Evolutionary conservation across 768 basidiomycete genomes (phyloP).

Genomic region (Lentinula sp.): DNA sequence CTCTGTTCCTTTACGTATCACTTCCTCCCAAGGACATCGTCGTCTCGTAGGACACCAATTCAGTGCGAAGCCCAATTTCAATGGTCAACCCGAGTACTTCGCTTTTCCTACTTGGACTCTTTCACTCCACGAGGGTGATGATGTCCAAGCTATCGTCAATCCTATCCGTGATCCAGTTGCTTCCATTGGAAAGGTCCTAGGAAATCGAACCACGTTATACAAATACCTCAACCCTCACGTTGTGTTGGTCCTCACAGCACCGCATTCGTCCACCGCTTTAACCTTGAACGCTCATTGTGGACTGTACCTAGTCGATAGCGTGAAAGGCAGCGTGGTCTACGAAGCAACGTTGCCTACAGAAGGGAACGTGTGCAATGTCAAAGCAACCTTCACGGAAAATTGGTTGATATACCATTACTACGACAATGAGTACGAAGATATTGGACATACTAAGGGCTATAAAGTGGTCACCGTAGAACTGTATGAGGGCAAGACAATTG

Average conservation of each 20-base stretch:
- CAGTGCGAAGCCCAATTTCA: constrained; percentile 7
- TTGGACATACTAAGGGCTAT: constrained; percentile 56
- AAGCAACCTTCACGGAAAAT: constrained; percentile 74
- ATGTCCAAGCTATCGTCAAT: constrained; percentile 45
- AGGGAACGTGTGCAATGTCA: constrained; percentile 52
- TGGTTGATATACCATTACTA: constrained; percentile 91
- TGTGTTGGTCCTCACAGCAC: constrained; percentile 56
- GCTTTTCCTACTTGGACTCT: constrained; percentile 65
- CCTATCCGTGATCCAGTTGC: constrained; percentile 53
- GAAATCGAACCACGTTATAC: constrained; percentile 84
- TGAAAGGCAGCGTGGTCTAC: constrained; percentile 75
- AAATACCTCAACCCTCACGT: constrained; percentile 90
- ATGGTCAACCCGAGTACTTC: constrained; percentile 21
- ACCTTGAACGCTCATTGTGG: constrained; percentile 36
- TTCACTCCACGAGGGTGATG: constrained; percentile 49
- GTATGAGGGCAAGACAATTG: constrained; percentile 68
- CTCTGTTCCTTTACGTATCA: constrained; percentile 42
- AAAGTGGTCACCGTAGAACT: constrained; percentile 80
- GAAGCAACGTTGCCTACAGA: constrained; percentile 46
- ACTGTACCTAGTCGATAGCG: constrained; percentile 73
- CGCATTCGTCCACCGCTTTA: constrained; percentile 15
- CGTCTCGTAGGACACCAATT: constrained; percentile 57
- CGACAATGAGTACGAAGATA: constrained; percentile 45
- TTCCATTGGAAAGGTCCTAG: constrained; percentile 77
- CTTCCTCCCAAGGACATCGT: constrained; percentile 30